Percentiles rank a stretch among this genome's conserved stretches.
phyloP scores from a whole-genome alignment of 2,329 filamentous ascomycete species.

The Magnaporthiopsis rhizophila region DNA sequence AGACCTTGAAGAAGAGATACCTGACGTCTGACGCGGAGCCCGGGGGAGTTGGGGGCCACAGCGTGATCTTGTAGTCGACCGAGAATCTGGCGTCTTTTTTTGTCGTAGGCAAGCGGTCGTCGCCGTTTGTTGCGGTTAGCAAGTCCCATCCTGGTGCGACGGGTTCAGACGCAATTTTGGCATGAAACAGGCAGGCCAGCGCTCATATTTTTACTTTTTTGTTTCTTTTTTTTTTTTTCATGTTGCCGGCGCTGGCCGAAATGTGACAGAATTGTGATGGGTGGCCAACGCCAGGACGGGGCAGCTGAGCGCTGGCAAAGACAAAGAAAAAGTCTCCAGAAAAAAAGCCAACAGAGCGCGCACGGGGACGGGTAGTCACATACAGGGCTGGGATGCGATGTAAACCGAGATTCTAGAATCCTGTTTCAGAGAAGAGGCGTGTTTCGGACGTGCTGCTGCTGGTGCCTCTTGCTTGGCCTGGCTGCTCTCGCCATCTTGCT shows the following conservation, averaged over 20 bases:
- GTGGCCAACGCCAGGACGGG: background rate
- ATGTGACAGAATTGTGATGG: background rate
- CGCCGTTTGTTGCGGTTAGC: background rate
- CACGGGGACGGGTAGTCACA: constrained; percentile 8
- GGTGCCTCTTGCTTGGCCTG: background rate
- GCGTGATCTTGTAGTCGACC: constrained; percentile 37
- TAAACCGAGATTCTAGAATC: constrained; percentile 45
- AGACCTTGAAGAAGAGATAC: constrained; percentile 47
- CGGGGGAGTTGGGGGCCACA: constrained; percentile 10
- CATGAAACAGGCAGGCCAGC: background rate
- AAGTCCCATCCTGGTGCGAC: constrained; percentile 7
- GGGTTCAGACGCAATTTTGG: background rate
- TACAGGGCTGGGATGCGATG: constrained; percentile 46
- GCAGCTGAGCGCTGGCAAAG: background rate
- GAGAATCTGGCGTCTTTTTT: constrained; percentile 42
- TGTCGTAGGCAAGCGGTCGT: background rate
- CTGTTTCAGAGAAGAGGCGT: background rate
- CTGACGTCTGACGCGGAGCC: constrained; percentile 21
- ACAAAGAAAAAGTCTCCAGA: background rate
- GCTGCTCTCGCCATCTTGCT: background rate
- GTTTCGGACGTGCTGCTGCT: background rate
- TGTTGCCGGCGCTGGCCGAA: background rate
- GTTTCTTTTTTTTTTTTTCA: too few relatives aligned
- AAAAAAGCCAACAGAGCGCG: background rate
- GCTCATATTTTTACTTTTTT: too few relatives aligned